Evolutionary conservation across 2,329 filamentous ascomycete species (phyloP).

Genomic region (Fusarium sp.): DNA sequence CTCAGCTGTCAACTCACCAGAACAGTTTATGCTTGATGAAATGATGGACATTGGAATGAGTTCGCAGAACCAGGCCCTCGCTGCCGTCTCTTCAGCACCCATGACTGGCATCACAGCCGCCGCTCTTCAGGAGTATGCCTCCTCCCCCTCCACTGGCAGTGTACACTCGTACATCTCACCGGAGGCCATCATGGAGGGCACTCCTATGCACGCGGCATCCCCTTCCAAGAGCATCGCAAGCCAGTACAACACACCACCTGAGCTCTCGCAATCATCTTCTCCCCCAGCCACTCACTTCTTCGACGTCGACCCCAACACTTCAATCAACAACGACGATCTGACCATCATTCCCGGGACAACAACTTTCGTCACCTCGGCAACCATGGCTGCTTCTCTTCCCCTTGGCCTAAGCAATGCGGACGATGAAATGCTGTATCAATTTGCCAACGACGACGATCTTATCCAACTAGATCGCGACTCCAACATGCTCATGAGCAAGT

Average conservation of each 20-base stretch:
- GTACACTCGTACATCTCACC: constrained; percentile 59
- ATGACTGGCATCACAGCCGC: constrained; percentile 48
- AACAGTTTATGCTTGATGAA: constrained; percentile 58
- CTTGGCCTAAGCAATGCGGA: constrained; percentile 51
- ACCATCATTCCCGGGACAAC: constrained; percentile 43
- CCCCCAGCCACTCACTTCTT: constrained; percentile 61
- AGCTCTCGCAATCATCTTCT: constrained; percentile 69
- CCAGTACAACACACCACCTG: constrained; percentile 66
- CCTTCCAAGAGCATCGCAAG: constrained; percentile 62
- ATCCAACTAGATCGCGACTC: constrained; percentile 57
- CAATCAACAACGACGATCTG: constrained; percentile 45
- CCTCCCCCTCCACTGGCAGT: constrained; percentile 53
- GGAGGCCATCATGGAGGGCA: constrained; percentile 53
- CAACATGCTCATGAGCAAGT: constrained; percentile 61
- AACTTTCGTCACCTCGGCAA: constrained; percentile 46
- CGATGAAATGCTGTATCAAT: constrained; percentile 56
- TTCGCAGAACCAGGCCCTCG: constrained; percentile 42
- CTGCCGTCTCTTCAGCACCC: constrained; percentile 57
- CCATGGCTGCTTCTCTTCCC: constrained; percentile 47
- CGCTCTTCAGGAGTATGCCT: constrained; percentile 47
- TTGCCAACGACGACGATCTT: constrained; percentile 54
- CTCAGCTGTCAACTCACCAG: constrained; percentile 64
- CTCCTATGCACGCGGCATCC: constrained; percentile 53
- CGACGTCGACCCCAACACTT: constrained; percentile 54
- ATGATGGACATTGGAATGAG: constrained; percentile 56